These are phyloP conservation scores for Chytriomyces sp. DNA, from an alignment of 192 early-diverging fungal genomes.

Conservation along the genomic window DNA sequence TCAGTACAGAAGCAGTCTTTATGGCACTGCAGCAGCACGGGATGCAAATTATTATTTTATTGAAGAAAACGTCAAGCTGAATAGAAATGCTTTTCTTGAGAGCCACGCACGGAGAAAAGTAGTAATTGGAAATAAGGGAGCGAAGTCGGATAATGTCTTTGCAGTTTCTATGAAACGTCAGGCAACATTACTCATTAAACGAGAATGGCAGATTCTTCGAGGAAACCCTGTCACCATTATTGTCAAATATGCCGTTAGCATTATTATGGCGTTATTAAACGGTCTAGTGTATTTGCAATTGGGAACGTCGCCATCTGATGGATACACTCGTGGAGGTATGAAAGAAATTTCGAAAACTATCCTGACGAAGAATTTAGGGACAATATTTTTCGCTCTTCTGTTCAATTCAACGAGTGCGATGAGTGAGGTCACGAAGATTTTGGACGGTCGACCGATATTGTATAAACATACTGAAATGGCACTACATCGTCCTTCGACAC, in stretches of 20 bases:
- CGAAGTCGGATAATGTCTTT: not conserved
- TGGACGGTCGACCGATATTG: constrained; percentile 71
- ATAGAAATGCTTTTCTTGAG: not conserved
- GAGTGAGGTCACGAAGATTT: constrained; percentile 67
- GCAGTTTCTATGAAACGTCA: constrained; percentile 2
- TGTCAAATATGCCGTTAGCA: constrained; percentile 45
- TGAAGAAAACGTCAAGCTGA: not conserved
- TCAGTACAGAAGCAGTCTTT: not conserved
- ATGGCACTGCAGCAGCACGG: not conserved
- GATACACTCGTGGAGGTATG: constrained; percentile 81
- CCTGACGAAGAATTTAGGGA: too few relatives aligned
- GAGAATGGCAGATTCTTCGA: constrained; percentile 65
- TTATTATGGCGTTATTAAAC: constrained; percentile 69
- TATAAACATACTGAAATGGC: constrained; percentile 80
- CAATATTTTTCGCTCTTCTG: constrained; percentile 67
- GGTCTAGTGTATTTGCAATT: constrained; percentile 71
- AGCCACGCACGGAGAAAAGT: not conserved
- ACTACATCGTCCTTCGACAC: constrained; percentile 64
- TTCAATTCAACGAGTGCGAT: constrained; percentile 73
- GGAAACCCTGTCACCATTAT: constrained; percentile 58
- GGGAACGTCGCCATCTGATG: constrained; percentile 58
- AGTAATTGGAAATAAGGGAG: constrained; percentile 2
- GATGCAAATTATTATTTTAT: constrained; percentile 9
- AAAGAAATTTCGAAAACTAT: too few relatives aligned
- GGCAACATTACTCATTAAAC: constrained; percentile 43